Evolutionary conservation across 2,329 filamentous ascomycete genomes (phyloP), one percentile per base, ranked within the genome.

Genomic region (Sporothrix inflata): DNA sequence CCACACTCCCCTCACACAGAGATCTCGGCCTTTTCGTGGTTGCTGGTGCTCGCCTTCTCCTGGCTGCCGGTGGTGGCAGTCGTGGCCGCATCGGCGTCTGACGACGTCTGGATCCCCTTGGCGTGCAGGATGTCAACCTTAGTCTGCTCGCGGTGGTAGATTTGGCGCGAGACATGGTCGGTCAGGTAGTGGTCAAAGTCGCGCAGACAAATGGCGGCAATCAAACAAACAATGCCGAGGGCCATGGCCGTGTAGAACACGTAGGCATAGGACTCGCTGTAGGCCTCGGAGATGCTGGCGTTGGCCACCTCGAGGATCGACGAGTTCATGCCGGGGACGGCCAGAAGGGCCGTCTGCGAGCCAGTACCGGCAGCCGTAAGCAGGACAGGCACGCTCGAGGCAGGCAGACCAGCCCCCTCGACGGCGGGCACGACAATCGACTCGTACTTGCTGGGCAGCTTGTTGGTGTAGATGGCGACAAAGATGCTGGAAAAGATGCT

Each of bases 171-270:
- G 21, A 55, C 51, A 21, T 55, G 51, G 51, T 55, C 51, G 0
- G 51, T 55, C n/a, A 55, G 21, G 51, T 55, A 55, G 51, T 55
- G 51, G 51, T 55, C 51, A 55, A 55, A 55, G 51, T 55, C 51
- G 24, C 51, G 51, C 2, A 55, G 51, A 21, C 51, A 55, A 9
- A 27, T 3, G 21, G 51, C 51, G 21, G 51, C 51, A 16, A 55
- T 55, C 21, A 55, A 12, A 14, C 51, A 55, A 9, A 55, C 51
- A 30, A 55, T 14, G 14, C 51, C 51, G 7, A 55, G 24, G 21
- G 51, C 51, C 51, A 55, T 55, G 51, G 51, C 51, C 21, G 51
- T 55, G 21, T 55, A 55, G 9, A 55, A 55, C 7, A 55, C 51
- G 21, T 55, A 55, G 21, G 51, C 51, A 27, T 55, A 55, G 9